Evolutionary conservation across 345 rosid species (phyloP).

Genomic region (Murraya paniculata): DNA sequence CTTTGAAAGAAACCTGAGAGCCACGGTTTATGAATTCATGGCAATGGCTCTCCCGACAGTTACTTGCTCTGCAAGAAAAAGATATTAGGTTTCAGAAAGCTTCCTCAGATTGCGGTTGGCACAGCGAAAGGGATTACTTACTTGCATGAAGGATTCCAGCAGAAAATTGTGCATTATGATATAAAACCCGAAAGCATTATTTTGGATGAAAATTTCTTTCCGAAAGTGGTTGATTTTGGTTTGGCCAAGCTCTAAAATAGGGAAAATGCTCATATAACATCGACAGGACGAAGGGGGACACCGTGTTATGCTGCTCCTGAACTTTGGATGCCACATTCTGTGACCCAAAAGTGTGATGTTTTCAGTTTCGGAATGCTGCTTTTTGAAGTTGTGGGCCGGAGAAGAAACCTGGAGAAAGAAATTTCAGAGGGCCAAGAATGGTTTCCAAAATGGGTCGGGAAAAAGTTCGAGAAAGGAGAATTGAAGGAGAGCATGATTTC

Average conservation of each 20-base stretch:
- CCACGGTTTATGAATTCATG: conserved; percentile 42
- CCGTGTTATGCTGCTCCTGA: conserved; percentile 24
- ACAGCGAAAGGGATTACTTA: conserved; percentile 21
- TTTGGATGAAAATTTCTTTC: conserved; percentile 5
- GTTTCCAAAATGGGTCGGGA: conserved; percentile 15
- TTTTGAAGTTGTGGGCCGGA: conserved; percentile 15
- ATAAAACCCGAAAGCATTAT: conserved; percentile 23
- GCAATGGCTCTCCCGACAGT: conserved; percentile 31
- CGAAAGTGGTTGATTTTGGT: conserved; percentile 23
- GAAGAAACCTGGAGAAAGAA: conserved; percentile 9
- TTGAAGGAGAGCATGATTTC: not conserved
- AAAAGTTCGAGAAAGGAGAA: conserved; percentile 5
- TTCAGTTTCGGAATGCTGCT: conserved; percentile 26
- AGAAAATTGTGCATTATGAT: conserved; percentile 19
- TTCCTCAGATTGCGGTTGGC: conserved; percentile 17
- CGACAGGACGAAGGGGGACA: conserved; percentile 23
- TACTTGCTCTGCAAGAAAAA: not conserved
- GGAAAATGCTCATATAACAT: conserved; percentile 9
- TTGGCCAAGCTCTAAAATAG: conserved; percentile 17
- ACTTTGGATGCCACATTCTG: conserved; percentile 15
- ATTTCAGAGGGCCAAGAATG: conserved; percentile 4
- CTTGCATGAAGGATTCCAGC: conserved; percentile 18
- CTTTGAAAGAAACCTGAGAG: conserved; percentile 22
- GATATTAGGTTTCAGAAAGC: not conserved
- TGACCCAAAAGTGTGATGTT: conserved; percentile 27